Evolutionary conservation across 2,329 filamentous ascomycete species (phyloP), one percentile per base, ranked within the genome.

Genomic region (Cercospora zeina): DNA sequence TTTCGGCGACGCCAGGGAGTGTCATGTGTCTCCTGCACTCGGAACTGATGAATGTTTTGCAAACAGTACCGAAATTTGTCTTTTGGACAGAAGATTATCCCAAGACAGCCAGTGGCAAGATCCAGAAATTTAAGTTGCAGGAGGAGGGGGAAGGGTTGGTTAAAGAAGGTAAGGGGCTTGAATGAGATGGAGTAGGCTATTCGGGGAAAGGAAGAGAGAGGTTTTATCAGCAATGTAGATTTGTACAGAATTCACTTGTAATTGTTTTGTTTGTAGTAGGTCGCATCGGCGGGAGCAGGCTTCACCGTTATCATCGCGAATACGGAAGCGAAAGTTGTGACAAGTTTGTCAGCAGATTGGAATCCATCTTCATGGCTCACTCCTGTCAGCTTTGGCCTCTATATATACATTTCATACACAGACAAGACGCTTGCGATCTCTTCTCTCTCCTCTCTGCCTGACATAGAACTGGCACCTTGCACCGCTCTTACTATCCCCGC

Each of bases 61-160:
- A 50, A 9, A 51, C 59, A 83, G 90, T 90, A 57, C 93, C 93
- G 0, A 95, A 90, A 76, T 86, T 93, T 73, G 84, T 97, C n/a
- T 96, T 96, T 73, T 96, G 90, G 84, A 81, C 90, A 0, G 82
- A 87, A 0, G 85, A 87, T n/a, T 96, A 90, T 74, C 93, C 93
- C 19, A 97, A 96, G 83, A 99, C 95, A 36, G 90, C 92, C 5
- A 96, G 91, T 74, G 93, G 93, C 24, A 99, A 99, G 84, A 93
- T 97, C 60, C 91, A 96, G 79, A 97, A 97, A 79, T 97, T 89
- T 74, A 93, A 89, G 79, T 75, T 97, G 70, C 84, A 85, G 71
- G 89, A 92, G 14, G 79, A 83, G 71, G 93, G 85, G 0, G 72
- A 83, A 39, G 69, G 78, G 67, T 66, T 84, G 58, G 65, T 86